Evolutionary conservation across 192 early-diverging fungal genomes (phyloP), one percentile per base, ranked within the genome.

Genomic region (Chytriomyces sp.): DNA sequence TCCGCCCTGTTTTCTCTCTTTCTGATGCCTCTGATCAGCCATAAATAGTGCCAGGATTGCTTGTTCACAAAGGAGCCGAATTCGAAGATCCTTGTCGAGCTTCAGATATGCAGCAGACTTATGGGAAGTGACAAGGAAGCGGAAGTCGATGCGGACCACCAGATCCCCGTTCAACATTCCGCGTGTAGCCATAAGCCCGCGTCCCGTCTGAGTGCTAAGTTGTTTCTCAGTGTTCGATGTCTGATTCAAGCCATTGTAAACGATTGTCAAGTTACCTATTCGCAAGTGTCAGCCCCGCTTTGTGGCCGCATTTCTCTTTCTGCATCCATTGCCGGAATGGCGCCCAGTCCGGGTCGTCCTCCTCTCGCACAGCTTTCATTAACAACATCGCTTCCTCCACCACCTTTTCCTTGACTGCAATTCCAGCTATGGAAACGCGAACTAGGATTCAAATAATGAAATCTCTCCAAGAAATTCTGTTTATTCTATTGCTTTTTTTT

Each of bases 111-210:
- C 46, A 2, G 46, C 24, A 23, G 45, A 69, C 8, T 57, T 78
- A 24, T 48, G 26, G 61, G 72, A 65, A 9, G 77, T 78, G 61
- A 78, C 72, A 7, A 78, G 63, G 45, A 78, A 68, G 8, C 45
- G 44, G 18, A 13, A 26, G 28, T 57, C 69, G 35, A 78, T 43
- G 10, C 24, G 43, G 20, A 78, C 50, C 6, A 78, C 64, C 45
- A 50, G 45, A 26, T 59, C n/a, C 28, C 77, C 77, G 7, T 45
- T 23, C 48, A 11, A 2, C 20, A 78, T 78, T 48, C 18, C 8
- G 8, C 28, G 45, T 45, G 77, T 78, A 9, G 77, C 77, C 77
- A 78, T 78, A 26, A 78, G 77, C 3, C 77, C 77, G 6, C 77
- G 77, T 20, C 66, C 66, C 7, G 77, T 78, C 11, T 26, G 18